phyloP scores from a whole-genome alignment of 2,329 filamentous ascomycete genomes.

The Plectosphaerella sp. region DNA sequence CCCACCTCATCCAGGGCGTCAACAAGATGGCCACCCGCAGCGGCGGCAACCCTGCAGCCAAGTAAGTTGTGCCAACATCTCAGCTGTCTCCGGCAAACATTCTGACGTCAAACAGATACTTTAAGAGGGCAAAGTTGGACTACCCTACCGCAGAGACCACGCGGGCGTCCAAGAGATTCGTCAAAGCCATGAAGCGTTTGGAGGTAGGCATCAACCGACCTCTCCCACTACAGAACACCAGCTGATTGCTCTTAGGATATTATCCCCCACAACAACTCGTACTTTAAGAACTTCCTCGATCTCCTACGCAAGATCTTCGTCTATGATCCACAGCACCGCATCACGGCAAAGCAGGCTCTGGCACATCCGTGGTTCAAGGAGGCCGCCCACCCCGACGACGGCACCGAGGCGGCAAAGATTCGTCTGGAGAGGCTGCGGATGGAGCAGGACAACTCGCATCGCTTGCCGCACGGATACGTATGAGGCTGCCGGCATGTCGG shows the following conservation, averaged over 20 bases:
- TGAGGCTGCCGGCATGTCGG: neutral
- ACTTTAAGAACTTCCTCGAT: conserved; percentile 60
- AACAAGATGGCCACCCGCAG: conserved; percentile 53
- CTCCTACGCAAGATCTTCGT: conserved; percentile 63
- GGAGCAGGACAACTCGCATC: conserved; percentile 27
- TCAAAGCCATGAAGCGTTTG: conserved; percentile 67
- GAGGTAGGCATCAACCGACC: conserved; percentile 39
- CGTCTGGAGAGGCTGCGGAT: conserved; percentile 45
- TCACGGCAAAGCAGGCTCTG: conserved; percentile 62
- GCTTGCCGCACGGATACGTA: conserved; percentile 6
- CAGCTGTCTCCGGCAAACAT: neutral
- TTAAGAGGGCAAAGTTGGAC: conserved; percentile 61
- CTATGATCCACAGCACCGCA: conserved; percentile 61
- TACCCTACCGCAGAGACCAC: conserved; percentile 62
- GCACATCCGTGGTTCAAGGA: conserved; percentile 67
- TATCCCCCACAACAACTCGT: conserved; percentile 54
- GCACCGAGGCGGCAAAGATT: conserved; percentile 64
- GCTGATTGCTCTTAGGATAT: conserved; percentile 46
- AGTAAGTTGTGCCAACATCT: conserved; percentile 40
- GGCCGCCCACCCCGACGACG: conserved; percentile 58
- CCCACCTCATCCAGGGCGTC: conserved; percentile 51
- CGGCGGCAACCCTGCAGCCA: conserved; percentile 57
- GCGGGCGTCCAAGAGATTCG: conserved; percentile 60
- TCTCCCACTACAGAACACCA: neutral
- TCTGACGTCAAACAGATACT: conserved; percentile 48